These are phyloP conservation scores for Ogataea populi-albae DNA, from an alignment of 805 yeast genomes.

Conservation along the genomic window DNA sequence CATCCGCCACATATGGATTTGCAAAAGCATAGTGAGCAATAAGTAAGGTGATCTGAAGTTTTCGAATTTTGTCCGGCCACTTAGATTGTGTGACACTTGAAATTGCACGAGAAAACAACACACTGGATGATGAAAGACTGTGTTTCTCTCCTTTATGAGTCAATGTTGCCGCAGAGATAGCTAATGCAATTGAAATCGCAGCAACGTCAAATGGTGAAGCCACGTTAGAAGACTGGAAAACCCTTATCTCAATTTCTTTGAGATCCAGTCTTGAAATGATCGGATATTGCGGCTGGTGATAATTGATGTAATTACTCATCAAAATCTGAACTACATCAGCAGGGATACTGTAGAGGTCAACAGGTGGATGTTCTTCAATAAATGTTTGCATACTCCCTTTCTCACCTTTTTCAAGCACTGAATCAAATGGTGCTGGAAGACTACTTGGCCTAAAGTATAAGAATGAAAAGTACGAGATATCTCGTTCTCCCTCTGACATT, in stretches of 20 bases:
- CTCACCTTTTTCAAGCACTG: conserved; percentile 5
- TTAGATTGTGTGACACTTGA: conserved; percentile 4
- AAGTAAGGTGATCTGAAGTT: conserved; percentile 10
- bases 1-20: conserved; percentile 17
- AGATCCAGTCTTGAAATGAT: conserved; percentile 13
- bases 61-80: conserved; percentile 9
- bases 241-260: conserved; percentile 7
- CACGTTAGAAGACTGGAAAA: conserved; percentile 4
- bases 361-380: conserved; percentile 14
- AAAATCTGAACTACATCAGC: conserved; percentile 11
- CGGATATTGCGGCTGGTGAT: conserved; percentile 17
- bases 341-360: conserved; percentile 16
- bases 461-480: conserved; percentile 2
- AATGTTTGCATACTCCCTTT: conserved; percentile 10
- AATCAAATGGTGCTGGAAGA: conserved; percentile 17
- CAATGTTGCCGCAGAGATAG: conserved; percentile 12
- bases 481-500: conserved; percentile 4
- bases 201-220: conserved; percentile 10
- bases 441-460: conserved; percentile 10
- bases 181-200: conserved; percentile 7
- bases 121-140: conserved; percentile 12
- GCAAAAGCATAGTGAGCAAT: conserved; percentile 20
- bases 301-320: conserved; percentile 13
- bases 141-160: conserved; percentile 12
- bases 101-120: conserved; percentile 9